These are phyloP conservation scores for Vicia sativa DNA, from an alignment of 306 rosid species.

Conservation along the genomic window DNA sequence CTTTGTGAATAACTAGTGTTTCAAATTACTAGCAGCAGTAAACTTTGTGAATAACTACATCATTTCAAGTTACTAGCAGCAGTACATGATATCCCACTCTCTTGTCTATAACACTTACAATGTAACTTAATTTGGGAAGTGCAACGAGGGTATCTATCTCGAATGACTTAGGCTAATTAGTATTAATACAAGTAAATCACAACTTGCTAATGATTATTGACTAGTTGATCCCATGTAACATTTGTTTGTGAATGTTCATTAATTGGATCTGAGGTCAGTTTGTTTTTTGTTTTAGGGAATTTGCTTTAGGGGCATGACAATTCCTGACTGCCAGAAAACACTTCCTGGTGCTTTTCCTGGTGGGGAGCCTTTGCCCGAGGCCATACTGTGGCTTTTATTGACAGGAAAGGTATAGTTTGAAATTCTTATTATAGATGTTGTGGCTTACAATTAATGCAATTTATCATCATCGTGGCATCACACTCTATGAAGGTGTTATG, in stretches of 20 bases:
- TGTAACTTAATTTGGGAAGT: constrained; percentile 38
- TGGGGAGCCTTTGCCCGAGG: constrained; percentile 98
- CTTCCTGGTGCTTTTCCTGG: constrained; percentile 85
- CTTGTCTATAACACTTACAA: constrained; percentile 15
- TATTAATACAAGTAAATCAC: constrained; percentile 14
- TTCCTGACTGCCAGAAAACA: constrained; percentile 89
- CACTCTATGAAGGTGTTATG: constrained; percentile 25
- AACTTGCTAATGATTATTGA: constrained; percentile 3
- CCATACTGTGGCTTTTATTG: constrained; percentile 87
- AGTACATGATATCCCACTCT: constrained; percentile 21
- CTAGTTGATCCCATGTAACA: constrained; percentile 21
- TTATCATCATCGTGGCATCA: background rate
- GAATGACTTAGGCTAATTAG: constrained; percentile 29
- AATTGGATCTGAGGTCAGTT: constrained; percentile 37
- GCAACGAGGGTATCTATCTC: constrained; percentile 67
- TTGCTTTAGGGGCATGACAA: constrained; percentile 85
- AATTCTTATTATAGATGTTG: constrained; percentile 26
- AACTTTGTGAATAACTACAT: no score
- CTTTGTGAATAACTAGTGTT: constrained; percentile 3
- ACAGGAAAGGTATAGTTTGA: constrained; percentile 80
- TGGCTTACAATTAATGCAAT: constrained; percentile 14
- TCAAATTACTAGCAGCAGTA: no score
- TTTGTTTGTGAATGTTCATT: constrained; percentile 30
- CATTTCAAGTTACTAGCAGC: constrained; percentile 20
- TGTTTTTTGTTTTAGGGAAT: constrained; percentile 72